Conservation (phyloP, 2,329 filamentous ascomycete genomes). For the Aspergillus latus region DNA sequence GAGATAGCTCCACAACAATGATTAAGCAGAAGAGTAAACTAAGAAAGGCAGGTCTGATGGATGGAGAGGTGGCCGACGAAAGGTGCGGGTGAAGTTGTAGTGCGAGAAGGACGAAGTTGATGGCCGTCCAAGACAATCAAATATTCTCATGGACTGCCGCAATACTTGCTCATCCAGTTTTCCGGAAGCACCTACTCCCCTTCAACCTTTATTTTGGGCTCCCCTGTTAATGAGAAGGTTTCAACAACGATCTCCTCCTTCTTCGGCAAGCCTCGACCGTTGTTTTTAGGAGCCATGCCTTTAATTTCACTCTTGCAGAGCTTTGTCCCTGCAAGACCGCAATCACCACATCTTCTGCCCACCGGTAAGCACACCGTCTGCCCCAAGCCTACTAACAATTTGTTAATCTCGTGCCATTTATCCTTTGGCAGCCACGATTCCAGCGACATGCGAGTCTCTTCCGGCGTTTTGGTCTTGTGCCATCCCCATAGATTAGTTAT, state of each 20-base stretch:
- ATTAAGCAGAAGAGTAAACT: background rate
- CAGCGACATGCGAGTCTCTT: constrained; percentile 74
- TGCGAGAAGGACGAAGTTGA: constrained; percentile 7
- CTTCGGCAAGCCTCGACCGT: constrained; percentile 1
- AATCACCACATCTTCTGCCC: constrained; percentile 78
- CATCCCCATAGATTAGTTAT: constrained; percentile 95
- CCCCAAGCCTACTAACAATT: constrained; percentile 81
- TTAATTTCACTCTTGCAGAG: constrained; percentile 73
- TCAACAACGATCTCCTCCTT: constrained; percentile 5
- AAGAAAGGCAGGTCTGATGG: background rate
- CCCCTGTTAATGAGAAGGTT: background rate
- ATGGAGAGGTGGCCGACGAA: background rate
- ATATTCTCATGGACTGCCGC: background rate
- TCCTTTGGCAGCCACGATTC: constrained; percentile 82
- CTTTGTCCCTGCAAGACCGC: constrained; percentile 72
- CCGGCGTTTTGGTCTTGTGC: constrained; percentile 77
- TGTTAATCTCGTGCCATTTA: constrained; percentile 90
- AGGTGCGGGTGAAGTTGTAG: constrained; percentile 4
- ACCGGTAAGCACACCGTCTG: constrained; percentile 83
- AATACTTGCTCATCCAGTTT: no score
- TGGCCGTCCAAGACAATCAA: constrained; percentile 4
- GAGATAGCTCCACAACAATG: background rate
- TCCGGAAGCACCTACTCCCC: constrained; percentile 17
- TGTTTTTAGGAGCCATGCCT: constrained; percentile 56
- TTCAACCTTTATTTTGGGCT: constrained; percentile 28